Evolutionary conservation across 108 stramenopile genomes (phyloP), one percentile per base, ranked within the genome.

Genomic region (Epipyxis sp.): DNA sequence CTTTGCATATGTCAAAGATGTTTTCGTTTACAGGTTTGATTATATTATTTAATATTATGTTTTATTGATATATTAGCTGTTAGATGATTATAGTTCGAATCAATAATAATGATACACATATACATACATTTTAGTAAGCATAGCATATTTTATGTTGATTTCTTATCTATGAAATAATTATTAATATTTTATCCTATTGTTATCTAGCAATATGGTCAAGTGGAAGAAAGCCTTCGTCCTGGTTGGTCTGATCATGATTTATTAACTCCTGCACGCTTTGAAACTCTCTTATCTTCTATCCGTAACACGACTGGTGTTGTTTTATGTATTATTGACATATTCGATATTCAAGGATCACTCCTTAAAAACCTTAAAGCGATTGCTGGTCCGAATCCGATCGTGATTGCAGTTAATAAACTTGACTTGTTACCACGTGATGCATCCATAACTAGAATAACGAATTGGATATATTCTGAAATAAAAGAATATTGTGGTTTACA

Each of bases 281-380:
- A 80, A 59, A 78, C 82, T n/a, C 72, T 83, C 42, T 40, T 87
- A 59, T 40, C 59, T 25, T 67, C 43, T 44, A 43, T 87, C 25
- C 50, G 67, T 0, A 50, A 46, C 39, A 35, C 42, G 41, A 42
- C 44, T 13, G 78, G 79, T 46, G 61, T 85, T 29, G 82, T 87
- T 10, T 77, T 87, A 20, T 82, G 82, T 62, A 42, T 87, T 10
- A 59, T 84, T 37, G 86, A 87, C 61, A 67, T 87, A 16, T 87
- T 87, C 43, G 86, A 87, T 80, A 83, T 85, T 61, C 74, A 83
- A 40, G 86, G 86, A 13, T 77, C 79, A 10, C 41, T 87, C 72
- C 76, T 87, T 29, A 76, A 59, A 44, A 83, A 87, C 59, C 34
- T 85, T 39, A 67, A 68, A 34, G 42, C 43, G 25, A 79, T 83